phyloP scores from a whole-genome alignment of 1,139 yeast genomes.

The Blastobotrys malaysiensis region DNA sequence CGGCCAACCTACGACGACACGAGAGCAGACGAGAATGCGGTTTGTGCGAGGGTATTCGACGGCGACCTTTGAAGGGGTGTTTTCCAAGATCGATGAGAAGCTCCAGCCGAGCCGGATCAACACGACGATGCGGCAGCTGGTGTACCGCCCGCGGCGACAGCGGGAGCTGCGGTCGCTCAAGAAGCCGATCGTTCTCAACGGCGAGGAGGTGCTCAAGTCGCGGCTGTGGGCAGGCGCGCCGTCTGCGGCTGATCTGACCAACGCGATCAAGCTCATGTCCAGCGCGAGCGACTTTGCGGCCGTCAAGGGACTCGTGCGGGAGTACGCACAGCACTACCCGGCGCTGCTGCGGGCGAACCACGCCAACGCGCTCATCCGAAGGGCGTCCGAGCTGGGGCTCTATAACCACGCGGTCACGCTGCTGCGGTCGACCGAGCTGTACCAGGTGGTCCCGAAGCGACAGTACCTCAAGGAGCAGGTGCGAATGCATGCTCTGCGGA shows the following conservation, averaged over 20 bases:
- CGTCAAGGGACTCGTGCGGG: constrained; percentile 13
- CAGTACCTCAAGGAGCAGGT: constrained; percentile 13
- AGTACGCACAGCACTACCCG: constrained; percentile 14
- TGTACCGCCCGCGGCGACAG: constrained; percentile 26
- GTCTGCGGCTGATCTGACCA: constrained; percentile 20
- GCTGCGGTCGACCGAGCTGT: constrained; percentile 4
- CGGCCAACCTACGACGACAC: background rate
- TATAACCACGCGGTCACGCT: constrained; percentile 11
- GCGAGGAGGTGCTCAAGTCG: constrained; percentile 10
- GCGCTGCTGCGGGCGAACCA: constrained; percentile 16
- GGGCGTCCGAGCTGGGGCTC: constrained; percentile 11
- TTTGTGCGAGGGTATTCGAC: constrained; percentile 1
- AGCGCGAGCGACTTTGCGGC: constrained; percentile 16
- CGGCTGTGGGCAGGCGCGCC: constrained; percentile 27
- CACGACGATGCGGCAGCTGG: constrained; percentile 22
- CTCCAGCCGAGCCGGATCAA: constrained; percentile 19
- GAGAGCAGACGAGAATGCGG: background rate
- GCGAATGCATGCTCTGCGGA: constrained; percentile 13
- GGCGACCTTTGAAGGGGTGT: constrained; percentile 3
- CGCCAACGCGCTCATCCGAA: constrained; percentile 17
- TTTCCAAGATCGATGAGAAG: constrained; percentile 8
- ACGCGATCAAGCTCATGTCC: constrained; percentile 13
- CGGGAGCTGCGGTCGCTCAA: constrained; percentile 20
- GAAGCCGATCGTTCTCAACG: constrained; percentile 20
- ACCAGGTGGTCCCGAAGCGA: background rate